Base-by-base conservation (phyloP, 1,139 yeast species). In the Wickerhamomyces sp. region DNA sequence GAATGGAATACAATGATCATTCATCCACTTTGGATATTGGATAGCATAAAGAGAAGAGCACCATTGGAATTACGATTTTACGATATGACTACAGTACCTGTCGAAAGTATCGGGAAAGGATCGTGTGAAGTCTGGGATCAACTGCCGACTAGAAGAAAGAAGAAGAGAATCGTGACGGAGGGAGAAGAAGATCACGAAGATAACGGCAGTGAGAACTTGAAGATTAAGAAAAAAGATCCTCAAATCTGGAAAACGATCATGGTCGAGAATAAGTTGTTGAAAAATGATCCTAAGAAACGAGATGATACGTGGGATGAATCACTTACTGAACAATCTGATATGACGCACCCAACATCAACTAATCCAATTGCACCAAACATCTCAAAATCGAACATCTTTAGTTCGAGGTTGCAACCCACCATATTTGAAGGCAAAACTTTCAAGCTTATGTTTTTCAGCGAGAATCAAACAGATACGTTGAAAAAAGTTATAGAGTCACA, bases 1-100 rank as follows among this genome's bases (percentile, higher is more conserved):
- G 81, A 79, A 57, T 84, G 93, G 91, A 71, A 70, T 7, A 76
- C 81, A 4, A 84, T 87, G 1, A 75, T 81, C 1, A 78, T 88
- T 4, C 90, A 85, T 59, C 93, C 94, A 0, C 65, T 77, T 43
- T 90, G 95, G 94, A 63, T 90, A 4, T 57, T 74, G 23, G 88
- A 87, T 60, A 78, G 87, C 40, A 60, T 79, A 5, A 67, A 71
- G 39, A 68, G 95, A 50, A 78, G 76, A 5, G 89, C 88, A 0
- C 69, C 79, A 3, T 61, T 88, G 42, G 76, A 75, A 30, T 70
- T 68, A 42, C 72, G 73, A 45, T 80, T 76, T 55, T 73, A 74
- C 55, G 65, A 72, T 41, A 54, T 76, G 31, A 65, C 64, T 10
- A 54, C 64, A 27, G 51, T 66, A 1, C 54, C 52, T 42, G 49